Conservation (phyloP, 192 early-diverging fungal genomes). For the Rhizophagus sp. region DNA sequence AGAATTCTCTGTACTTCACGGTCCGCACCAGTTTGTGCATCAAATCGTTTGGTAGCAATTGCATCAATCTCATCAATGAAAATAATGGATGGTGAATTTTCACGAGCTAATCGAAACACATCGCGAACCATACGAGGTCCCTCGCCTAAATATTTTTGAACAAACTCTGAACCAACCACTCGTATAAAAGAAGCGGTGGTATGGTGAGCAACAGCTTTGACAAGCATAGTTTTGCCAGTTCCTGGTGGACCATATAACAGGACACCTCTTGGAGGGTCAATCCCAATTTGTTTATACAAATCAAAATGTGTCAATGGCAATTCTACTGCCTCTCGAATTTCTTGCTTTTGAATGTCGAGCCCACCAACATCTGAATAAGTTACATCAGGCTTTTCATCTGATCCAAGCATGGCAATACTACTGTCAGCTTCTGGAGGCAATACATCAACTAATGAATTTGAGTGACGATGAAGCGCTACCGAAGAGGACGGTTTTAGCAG, state of each 20-base stretch:
- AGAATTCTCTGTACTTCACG: constrained; percentile 98
- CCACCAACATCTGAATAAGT: constrained; percentile 82
- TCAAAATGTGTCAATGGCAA: constrained; percentile 98
- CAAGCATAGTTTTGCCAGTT: constrained; percentile 98
- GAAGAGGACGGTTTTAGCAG: constrained; percentile 92
- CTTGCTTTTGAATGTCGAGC: constrained; percentile 90
- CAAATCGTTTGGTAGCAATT: constrained; percentile 97
- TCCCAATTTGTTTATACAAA: constrained; percentile 97
- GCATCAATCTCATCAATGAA: constrained; percentile 99
- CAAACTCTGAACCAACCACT: constrained; percentile 97
- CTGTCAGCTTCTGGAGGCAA: constrained; percentile 95
- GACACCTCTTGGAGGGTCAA: constrained; percentile 98
- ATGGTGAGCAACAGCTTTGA: constrained; percentile 98
- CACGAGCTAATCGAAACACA: constrained; percentile 93
- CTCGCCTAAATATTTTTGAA: constrained; percentile 99
- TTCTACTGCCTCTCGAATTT: constrained; percentile 95
- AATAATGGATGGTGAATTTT: constrained; percentile 97
- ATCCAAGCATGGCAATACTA: constrained; percentile 84
- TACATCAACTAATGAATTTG: constrained; percentile 95
- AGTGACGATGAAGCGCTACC: constrained; percentile 95
- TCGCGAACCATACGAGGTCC: constrained; percentile 98
- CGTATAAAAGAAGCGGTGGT: constrained; percentile 96
- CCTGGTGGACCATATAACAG: constrained; percentile 98
- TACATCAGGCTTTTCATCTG: constrained; percentile 81
- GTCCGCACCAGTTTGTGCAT: constrained; percentile 97